Conservation (phyloP, 2,329 filamentous ascomycete genomes). For the Dactylellina parvicollis region DNA sequence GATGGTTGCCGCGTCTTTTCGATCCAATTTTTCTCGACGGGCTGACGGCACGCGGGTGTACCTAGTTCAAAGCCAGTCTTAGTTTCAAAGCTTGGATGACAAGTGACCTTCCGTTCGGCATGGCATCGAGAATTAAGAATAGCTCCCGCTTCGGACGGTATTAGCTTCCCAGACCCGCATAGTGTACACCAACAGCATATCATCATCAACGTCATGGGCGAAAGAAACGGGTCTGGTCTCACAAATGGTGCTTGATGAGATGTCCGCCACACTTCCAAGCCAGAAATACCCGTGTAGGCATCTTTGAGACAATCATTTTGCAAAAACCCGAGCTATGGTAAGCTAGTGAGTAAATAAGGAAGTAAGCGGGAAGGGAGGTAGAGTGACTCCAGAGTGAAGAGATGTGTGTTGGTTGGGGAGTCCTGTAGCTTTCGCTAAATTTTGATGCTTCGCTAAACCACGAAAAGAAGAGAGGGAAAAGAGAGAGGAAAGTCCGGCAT, state of each 20-base stretch:
- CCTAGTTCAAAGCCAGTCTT: conserved; percentile 26
- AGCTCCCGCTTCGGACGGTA: conserved; percentile 28
- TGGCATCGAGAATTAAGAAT: conserved; percentile 15
- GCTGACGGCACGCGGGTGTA: conserved; percentile 37
- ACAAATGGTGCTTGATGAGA: neutral
- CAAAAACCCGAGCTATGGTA: no score
- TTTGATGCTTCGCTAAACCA: conserved; percentile 65
- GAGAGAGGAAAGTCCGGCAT: neutral
- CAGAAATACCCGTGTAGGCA: no score
- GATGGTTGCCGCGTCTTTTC: conserved; percentile 32
- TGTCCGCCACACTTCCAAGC: no score
- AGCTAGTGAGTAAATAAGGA: no score
- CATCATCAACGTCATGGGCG: conserved; percentile 20
- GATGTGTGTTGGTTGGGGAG: conserved; percentile 1
- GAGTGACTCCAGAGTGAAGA: neutral
- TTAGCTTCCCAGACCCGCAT: conserved; percentile 25
- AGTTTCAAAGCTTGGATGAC: conserved; percentile 48
- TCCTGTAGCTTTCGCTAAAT: neutral
- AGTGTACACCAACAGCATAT: neutral
- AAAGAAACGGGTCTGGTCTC: neutral
- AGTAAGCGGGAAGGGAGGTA: no score
- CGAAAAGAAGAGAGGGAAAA: conserved; percentile 67
- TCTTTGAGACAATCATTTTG: no score
- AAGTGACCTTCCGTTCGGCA: conserved; percentile 39
- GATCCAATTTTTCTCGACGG: conserved; percentile 33